Conservation (phyloP, 805 yeast species). For the Kodamaea kakaduensis region DNA sequence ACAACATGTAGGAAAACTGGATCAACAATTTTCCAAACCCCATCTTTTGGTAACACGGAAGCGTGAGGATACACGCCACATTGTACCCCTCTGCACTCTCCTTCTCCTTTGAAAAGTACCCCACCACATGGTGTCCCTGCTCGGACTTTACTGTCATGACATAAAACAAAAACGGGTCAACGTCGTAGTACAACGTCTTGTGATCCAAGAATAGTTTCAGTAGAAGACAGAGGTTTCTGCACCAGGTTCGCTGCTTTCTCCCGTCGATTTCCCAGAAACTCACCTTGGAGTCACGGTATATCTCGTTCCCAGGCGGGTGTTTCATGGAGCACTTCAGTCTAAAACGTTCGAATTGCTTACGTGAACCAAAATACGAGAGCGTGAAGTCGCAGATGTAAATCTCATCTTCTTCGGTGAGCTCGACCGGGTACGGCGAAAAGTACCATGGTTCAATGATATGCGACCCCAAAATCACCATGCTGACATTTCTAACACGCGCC, state of each 20-base stretch:
- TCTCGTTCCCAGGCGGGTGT: constrained; percentile 98
- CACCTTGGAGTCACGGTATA: constrained; percentile 86
- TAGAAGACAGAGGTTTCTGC: constrained; percentile 88
- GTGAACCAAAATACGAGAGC: constrained; percentile 80
- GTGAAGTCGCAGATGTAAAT: constrained; percentile 91
- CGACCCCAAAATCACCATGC: constrained; percentile 77
- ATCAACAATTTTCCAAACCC: constrained; percentile 92
- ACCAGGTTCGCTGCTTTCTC: constrained; percentile 93
- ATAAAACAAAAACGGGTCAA: constrained; percentile 93
- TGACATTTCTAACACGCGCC: constrained; percentile 83
- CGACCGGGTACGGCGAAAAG: constrained; percentile 95
- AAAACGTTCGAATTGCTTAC: constrained; percentile 89
- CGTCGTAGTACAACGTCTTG: constrained; percentile 94
- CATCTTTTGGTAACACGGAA: constrained; percentile 94
- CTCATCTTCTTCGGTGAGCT: constrained; percentile 86
- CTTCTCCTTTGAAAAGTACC: constrained; percentile 94
- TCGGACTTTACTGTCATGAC: constrained; percentile 91
- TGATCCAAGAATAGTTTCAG: constrained; percentile 91
- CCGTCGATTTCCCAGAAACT: constrained; percentile 98
- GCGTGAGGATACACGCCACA: constrained; percentile 92
- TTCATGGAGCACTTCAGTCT: constrained; percentile 80
- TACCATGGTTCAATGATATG: constrained; percentile 98
- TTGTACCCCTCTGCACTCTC: constrained; percentile 94
- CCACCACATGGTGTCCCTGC: constrained; percentile 92
- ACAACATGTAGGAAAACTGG: constrained; percentile 88